A percentile compares a stretch with the other conserved stretches of the same genome.
Conservation (phyloP, 1,139 yeast genomes). For the Zygoascus hellenicus region DNA sequence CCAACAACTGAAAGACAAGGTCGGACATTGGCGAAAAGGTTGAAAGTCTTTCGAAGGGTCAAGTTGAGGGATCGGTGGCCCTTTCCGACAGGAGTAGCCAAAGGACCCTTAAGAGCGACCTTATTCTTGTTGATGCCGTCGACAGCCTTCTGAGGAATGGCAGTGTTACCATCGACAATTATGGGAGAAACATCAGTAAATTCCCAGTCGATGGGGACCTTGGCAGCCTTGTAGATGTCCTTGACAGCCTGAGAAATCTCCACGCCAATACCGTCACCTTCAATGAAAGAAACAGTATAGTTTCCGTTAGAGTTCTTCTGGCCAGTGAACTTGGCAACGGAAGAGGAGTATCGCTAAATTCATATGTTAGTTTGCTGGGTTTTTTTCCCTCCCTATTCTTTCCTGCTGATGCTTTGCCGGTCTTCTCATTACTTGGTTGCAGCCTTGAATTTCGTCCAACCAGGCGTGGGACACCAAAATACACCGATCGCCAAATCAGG, state of each 20-base stretch:
- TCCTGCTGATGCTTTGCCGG: not conserved
- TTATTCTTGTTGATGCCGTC: slow-evolving; percentile 87
- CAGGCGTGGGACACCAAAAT: too few species aligned
- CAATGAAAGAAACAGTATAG: slow-evolving; percentile 90
- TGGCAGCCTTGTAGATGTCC: slow-evolving; percentile 85
- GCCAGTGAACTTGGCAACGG: slow-evolving; percentile 57
- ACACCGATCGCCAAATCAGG: too few species aligned
- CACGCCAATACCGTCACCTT: slow-evolving; percentile 97
- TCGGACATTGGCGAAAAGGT: slow-evolving; percentile 93
- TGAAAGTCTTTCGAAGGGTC: slow-evolving; percentile 95
- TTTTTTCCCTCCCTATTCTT: too few species aligned
- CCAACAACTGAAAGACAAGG: slow-evolving; percentile 94
- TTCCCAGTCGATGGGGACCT: slow-evolving; percentile 96
- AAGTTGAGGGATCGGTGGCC: slow-evolving; percentile 97
- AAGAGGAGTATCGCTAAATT: slow-evolving; percentile 20
- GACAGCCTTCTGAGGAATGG: slow-evolving; percentile 88
- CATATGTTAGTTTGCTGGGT: not conserved
- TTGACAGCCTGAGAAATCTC: slow-evolving; percentile 93
- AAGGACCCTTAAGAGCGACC: slow-evolving; percentile 95
- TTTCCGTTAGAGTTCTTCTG: slow-evolving; percentile 50
- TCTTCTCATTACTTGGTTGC: too few species aligned
- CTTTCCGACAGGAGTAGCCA: slow-evolving; percentile 97
- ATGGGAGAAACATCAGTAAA: slow-evolving; percentile 94
- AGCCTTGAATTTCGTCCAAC: too few species aligned
- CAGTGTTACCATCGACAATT: slow-evolving; percentile 86